phyloP scores from a whole-genome alignment of 768 basidiomycete species.

The Trametes elegans region DNA sequence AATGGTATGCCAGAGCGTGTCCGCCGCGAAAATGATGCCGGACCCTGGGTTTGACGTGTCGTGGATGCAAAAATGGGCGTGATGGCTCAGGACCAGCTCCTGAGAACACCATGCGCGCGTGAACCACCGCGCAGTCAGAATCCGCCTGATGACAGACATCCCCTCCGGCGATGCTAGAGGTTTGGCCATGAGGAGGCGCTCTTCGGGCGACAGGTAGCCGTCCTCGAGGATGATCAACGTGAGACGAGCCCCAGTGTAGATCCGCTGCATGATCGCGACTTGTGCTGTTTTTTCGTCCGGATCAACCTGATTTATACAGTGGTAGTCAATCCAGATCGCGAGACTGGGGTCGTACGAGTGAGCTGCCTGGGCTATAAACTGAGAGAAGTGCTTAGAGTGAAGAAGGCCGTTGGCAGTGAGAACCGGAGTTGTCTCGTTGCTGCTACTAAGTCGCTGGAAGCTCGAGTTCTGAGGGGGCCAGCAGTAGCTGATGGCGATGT shows the following conservation, averaged over 20 bases:
- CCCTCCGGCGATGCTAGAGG: neutral
- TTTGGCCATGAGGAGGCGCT: neutral
- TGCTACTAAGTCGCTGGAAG: neutral
- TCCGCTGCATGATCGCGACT: conserved; percentile 12
- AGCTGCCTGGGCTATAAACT: neutral
- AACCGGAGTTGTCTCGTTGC: neutral
- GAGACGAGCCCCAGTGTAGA: neutral
- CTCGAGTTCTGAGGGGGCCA: neutral
- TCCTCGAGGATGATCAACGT: conserved; percentile 10
- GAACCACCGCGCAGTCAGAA: conserved; percentile 10
- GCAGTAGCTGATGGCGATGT: conserved; percentile 15
- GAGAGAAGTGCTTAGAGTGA: neutral
- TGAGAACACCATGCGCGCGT: conserved; percentile 16
- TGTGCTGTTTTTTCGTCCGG: conserved; percentile 2
- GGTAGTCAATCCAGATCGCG: conserved; percentile 5
- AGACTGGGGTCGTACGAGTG: neutral
- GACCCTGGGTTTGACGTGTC: neutral
- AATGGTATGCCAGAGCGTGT: conserved; percentile 3
- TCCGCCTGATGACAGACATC: neutral
- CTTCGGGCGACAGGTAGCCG: neutral
- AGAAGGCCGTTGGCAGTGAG: neutral
- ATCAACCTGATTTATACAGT: conserved; percentile 6
- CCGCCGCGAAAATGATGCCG: neutral
- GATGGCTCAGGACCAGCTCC: conserved; percentile 7
- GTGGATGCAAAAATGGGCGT: conserved; percentile 3